Conservation (phyloP, 257 asterid genomes). For the Agastache rugosa region DNA sequence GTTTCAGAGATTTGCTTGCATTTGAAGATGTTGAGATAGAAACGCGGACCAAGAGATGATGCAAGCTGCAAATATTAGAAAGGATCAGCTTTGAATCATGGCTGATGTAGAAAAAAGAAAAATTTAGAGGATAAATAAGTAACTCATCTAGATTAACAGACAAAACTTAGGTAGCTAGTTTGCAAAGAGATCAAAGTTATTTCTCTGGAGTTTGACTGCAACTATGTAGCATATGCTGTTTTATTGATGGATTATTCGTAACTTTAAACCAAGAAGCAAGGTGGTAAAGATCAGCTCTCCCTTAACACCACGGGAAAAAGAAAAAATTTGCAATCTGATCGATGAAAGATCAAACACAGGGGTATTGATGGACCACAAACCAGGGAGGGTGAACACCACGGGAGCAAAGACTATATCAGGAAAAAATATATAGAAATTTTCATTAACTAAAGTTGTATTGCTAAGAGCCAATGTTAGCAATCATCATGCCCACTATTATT, state of each 20-base stretch:
- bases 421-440: neutral
- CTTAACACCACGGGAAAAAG: neutral
- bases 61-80: slow-evolving; percentile 73
- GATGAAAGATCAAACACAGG: neutral
- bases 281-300: slow-evolving; percentile 3
- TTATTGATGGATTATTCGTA: neutral
- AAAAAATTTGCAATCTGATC: slow-evolving; percentile 8
- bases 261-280: neutral
- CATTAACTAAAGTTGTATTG: slow-evolving; percentile 25
- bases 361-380: neutral
- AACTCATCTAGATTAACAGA: slow-evolving; percentile 21
- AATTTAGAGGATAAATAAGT: slow-evolving; percentile 10
- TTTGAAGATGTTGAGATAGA: slow-evolving; percentile 87
- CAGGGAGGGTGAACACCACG: neutral
- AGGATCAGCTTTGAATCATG: slow-evolving; percentile 26
- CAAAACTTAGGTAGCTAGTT: slow-evolving; percentile 2
- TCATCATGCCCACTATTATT: slow-evolving; percentile 16
- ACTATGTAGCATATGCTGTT: slow-evolving; percentile 9
- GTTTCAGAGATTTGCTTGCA: slow-evolving; percentile 99
- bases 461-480: slow-evolving; percentile 4
- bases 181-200: neutral
- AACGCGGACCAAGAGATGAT: slow-evolving; percentile 94
- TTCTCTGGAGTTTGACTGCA: slow-evolving; percentile 5
- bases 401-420: slow-evolving; percentile 5
- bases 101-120: slow-evolving; percentile 10